Base-by-base conservation (phyloP, 2,329 filamentous ascomycete species). In the Berkeleyomyces rouxiae region DNA sequence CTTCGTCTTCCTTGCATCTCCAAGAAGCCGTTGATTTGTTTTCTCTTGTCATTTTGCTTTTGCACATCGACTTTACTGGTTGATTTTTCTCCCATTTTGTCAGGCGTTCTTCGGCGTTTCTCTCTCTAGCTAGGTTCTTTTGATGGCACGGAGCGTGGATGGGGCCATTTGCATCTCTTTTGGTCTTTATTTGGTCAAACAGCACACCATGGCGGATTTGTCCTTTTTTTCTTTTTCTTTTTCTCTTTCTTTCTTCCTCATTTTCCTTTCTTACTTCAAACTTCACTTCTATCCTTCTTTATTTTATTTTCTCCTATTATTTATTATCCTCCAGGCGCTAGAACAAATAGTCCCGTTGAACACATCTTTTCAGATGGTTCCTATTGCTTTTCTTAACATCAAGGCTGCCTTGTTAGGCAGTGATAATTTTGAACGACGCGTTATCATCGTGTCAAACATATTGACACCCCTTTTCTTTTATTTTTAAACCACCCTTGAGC, bases 161-260 rank as follows among this genome's bases (percentile, higher is more conserved):
- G 47, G 7, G 11, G 47, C 47, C 23, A 53, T 53, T 36, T 53
- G 37, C 49, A 53, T 53, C 49, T 64, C 62, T 61, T 53, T 58
- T 36, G 62, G 61, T 65, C 63, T 62, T 60, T 62, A 46, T 62
- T 65, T 65, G 63, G 63, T 62, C 47, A 60, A 57, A 65, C 63
- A 65, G 63, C 57, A 65, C 63, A 64, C 51, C 58, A 64, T 49
- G 40, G 16, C 58, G 40, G 47, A 37, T 61, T 55, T 57, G 33
- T 55, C 44, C 61, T 53, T 57, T 53, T 10, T 60, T 60, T 39
- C 33, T 37, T 31, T 46, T 43, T 37, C 44, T 16, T 47, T 33
- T 33, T 47, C 39, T 13, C 43, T 59, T 13, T 55, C 16, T n/a
- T n/a, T 39, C 39, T n/a, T 36, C 36, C 37, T 53, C 59, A 42